Conservation (phyloP, 78 protist genomes). For the Dictyostelium firmibasis region DNA sequence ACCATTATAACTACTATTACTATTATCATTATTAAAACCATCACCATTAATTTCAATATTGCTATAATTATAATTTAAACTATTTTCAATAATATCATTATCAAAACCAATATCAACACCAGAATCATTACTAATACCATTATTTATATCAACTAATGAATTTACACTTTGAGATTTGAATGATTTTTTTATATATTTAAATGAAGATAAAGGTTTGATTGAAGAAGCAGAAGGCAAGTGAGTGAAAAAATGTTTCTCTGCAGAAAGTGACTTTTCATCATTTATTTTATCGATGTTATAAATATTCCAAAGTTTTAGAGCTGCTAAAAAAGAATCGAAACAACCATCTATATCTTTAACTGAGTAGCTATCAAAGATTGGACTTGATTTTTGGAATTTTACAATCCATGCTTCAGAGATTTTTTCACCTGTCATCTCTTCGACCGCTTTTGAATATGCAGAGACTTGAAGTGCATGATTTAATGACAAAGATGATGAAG, state of each 20-base stretch:
- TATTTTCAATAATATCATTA: too few species aligned
- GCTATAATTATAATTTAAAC: too few species aligned
- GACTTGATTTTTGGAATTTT: background rate
- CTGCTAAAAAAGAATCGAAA: slow-evolving; percentile 4
- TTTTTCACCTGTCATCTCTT: slow-evolving; percentile 41
- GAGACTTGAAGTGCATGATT: slow-evolving; percentile 33
- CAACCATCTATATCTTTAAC: slow-evolving; percentile 15
- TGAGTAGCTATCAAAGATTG: background rate
- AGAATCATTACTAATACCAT: too few species aligned
- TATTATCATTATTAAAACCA: too few species aligned
- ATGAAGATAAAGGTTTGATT: too few species aligned
- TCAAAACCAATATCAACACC: too few species aligned
- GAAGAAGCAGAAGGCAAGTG: background rate
- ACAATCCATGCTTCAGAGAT: slow-evolving; percentile 57
- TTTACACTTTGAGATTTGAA: too few species aligned
- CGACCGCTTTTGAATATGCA: slow-evolving; percentile 67
- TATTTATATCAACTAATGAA: too few species aligned
- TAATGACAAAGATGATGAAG: background rate
- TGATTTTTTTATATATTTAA: too few species aligned
- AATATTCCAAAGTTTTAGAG: slow-evolving; percentile 10
- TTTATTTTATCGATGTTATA: background rate
- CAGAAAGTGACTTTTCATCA: background rate
- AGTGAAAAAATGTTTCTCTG: background rate
- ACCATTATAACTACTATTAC: too few species aligned
- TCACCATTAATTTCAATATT: too few species aligned